Evolutionary conservation across 768 basidiomycete species (phyloP).

Genomic region (Suillus variegatus): DNA sequence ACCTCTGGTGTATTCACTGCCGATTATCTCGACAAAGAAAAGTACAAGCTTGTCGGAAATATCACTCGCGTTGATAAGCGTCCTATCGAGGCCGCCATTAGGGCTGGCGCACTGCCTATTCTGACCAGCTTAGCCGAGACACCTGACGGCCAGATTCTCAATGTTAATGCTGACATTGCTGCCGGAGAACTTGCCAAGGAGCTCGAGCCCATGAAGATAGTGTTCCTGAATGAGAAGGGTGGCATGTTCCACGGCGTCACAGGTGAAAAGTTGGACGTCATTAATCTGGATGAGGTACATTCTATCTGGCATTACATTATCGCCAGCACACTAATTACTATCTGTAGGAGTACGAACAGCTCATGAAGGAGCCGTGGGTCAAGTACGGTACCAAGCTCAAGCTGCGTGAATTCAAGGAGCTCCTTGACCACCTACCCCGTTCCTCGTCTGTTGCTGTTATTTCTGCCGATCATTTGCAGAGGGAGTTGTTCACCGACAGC

Average conservation of each 20-base stretch:
- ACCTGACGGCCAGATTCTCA: constrained; percentile 95
- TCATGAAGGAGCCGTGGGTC: constrained; percentile 99
- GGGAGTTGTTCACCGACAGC: constrained; percentile 97
- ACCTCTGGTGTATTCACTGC: constrained; percentile 98
- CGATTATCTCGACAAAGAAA: constrained; percentile 91
- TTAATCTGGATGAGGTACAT: constrained; percentile 92
- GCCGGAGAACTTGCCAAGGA: constrained; percentile 98
- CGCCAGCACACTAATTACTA: neutral
- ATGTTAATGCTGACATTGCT: constrained; percentile 98
- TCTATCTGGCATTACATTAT: constrained; percentile 5
- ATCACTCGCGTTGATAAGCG: constrained; percentile 95
- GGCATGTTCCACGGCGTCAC: constrained; percentile 97
- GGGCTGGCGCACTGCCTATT: constrained; percentile 94
- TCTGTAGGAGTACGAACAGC: constrained; percentile 84
- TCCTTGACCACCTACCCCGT: constrained; percentile 96
- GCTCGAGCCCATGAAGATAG: constrained; percentile 97
- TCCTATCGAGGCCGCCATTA: constrained; percentile 94
- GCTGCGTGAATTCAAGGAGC: constrained; percentile 98
- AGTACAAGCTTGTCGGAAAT: constrained; percentile 95
- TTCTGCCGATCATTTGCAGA: constrained; percentile 87
- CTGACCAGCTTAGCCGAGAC: constrained; percentile 94
- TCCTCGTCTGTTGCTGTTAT: constrained; percentile 99
- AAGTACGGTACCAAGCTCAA: constrained; percentile 99
- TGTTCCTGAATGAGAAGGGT: constrained; percentile 97
- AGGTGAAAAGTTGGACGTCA: constrained; percentile 92